phyloP scores from a whole-genome alignment of 768 basidiomycete species.

The Collybia sp. region DNA sequence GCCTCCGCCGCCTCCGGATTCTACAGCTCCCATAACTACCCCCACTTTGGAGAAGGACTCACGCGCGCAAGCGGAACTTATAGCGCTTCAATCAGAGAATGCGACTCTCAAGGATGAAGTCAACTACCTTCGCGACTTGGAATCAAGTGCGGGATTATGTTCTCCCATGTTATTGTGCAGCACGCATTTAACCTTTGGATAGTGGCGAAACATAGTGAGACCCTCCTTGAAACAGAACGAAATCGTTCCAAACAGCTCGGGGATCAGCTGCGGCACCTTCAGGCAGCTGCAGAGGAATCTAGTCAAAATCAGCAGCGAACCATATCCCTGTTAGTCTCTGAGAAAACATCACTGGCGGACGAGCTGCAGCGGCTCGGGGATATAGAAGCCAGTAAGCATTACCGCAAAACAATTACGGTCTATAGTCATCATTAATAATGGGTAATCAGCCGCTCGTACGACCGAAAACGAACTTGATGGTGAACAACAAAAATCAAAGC shows the following conservation, averaged over 20 bases:
- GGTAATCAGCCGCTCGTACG: constrained; percentile 35
- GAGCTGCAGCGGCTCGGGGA: constrained; percentile 55
- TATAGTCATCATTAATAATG: constrained; percentile 3
- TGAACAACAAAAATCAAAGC: constrained; percentile 35
- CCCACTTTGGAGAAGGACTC: constrained; percentile 8
- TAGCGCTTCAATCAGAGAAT: constrained; percentile 20
- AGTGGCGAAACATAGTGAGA: constrained; percentile 29
- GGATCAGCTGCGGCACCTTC: constrained; percentile 22
- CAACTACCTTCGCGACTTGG: constrained; percentile 23
- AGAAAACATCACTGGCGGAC: constrained; percentile 57
- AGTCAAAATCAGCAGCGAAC: constrained; percentile 64
- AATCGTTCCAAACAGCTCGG: constrained; percentile 22
- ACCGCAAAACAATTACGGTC: neutral
- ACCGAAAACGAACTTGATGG: constrained; percentile 34
- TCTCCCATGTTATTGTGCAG: neutral
- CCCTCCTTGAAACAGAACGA: constrained; percentile 28
- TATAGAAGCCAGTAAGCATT: constrained; percentile 54
- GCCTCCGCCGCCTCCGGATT: constrained; percentile 15
- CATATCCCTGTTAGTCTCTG: constrained; percentile 71
- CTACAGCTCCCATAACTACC: constrained; percentile 12
- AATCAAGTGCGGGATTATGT: constrained; percentile 19
- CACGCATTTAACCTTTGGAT: neutral
- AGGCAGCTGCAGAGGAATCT: constrained; percentile 25
- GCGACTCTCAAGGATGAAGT: constrained; percentile 20
- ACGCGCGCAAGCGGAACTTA: constrained; percentile 7